Base-by-base conservation (phyloP, 2,329 filamentous ascomycete genomes). In the Macrophomina tecta region DNA sequence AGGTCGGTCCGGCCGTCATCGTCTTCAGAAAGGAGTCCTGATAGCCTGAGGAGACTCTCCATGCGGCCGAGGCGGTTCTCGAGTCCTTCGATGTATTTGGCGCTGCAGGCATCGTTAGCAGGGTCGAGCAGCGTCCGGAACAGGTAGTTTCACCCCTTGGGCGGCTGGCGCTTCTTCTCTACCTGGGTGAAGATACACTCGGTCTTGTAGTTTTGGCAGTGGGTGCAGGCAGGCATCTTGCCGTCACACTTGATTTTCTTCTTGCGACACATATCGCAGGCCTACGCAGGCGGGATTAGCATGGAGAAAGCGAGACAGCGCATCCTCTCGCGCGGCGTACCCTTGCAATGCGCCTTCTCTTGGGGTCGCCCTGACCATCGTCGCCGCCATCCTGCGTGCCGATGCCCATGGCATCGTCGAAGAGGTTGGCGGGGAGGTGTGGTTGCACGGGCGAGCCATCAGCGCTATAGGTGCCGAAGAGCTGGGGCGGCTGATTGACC, bases 221-320 rank as follows among this genome's bases (percentile, higher is more conserved):
- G 95, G 7, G 92, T 94, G 80, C 95, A 99, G 68, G 93, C 89
- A 45, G 95, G 94, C 81, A 97, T 88, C 82, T 96, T 97, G 72
- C 95, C 94, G 77, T 98, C 95, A 80, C 94, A 98, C 82, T 98
- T 98, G 81, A 98, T 95, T 85, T 94, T 97, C 81, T 90, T 90
- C 82, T 97, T 97, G 73, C 94, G 87, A 78, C 94, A 98, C 93
- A 97, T 96, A 74, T 97, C 94, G 82, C 93, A 97, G 62, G 93
- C 93, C 91, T 94, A 64, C 28, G 52, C n/a, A 34, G 51, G 51
- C 28, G 9, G 23, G 36, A 52, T 67, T 55, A 38, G 46, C 23
- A 46, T 51, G 38, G n/a, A 56, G 12, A 12, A 38, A 36, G 9
- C n/a, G 45, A 16, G 18, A 28, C 58, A 49, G 55, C 48, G 18